Conservation (phyloP, 192 early-diverging fungal genomes). For the Podila epigama region DNA sequence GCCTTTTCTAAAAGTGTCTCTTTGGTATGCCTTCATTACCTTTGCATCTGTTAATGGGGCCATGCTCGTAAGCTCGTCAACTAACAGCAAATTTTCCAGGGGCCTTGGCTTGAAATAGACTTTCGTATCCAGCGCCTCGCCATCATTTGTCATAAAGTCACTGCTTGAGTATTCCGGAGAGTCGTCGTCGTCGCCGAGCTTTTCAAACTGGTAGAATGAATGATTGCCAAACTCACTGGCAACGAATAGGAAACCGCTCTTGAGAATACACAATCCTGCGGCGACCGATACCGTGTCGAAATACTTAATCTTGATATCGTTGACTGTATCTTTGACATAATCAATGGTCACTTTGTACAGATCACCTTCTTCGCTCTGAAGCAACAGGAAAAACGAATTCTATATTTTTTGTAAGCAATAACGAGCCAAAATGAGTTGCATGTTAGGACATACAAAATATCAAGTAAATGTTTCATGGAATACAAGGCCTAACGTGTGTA, state of each 20-base stretch:
- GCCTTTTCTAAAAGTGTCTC: too few species aligned
- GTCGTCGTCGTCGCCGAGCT: conserved; percentile 90
- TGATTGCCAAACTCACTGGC: conserved; percentile 94
- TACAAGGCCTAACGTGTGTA: conserved; percentile 27
- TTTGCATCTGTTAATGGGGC: conserved; percentile 84
- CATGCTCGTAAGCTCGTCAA: conserved; percentile 90
- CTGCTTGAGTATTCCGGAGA: conserved; percentile 78
- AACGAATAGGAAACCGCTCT: conserved; percentile 93
- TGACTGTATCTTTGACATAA: conserved; percentile 65
- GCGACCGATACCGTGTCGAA: conserved; percentile 95
- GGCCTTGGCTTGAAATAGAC: conserved; percentile 78
- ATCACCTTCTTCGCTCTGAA: conserved; percentile 94
- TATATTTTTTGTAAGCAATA: conserved; percentile 25
- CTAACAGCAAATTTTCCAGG: conserved; percentile 84
- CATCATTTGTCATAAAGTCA: conserved; percentile 69
- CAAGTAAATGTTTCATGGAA: too few species aligned
- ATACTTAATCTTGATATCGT: conserved; percentile 86
- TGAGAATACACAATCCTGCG: conserved; percentile 81
- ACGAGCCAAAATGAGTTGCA: too few species aligned
- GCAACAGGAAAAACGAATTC: conserved; percentile 86
- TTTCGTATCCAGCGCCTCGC: conserved; percentile 48
- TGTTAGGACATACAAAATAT: too few species aligned
- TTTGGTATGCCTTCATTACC: too few species aligned
- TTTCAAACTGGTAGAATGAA: conserved; percentile 93
- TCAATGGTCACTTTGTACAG: conserved; percentile 94